Evolutionary conservation across 2,329 filamentous ascomycete genomes (phyloP), one percentile per base, ranked within the genome.

Genomic region (Madurella mycetomatis): DNA sequence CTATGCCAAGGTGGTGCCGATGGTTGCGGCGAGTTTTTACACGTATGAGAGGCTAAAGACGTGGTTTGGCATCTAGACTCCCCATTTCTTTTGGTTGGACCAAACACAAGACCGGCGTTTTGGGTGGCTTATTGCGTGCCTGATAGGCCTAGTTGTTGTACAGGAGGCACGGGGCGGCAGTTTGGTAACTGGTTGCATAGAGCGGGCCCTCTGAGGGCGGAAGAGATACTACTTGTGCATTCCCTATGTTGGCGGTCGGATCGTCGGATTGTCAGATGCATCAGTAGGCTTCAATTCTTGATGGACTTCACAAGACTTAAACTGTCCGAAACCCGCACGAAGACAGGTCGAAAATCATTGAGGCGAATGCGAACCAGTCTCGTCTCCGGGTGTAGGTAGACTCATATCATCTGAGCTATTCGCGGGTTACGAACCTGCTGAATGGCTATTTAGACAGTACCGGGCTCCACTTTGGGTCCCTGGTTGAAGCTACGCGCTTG

Each of bases 1-100:
- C 8, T 99, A 97, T 70, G 82, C 91, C 66, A 99, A 99, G 75
- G 83, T 97, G 49, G 79, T 96, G 58, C 94, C 94, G 3, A 87
- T 99, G 89, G 84, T 75, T 30, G 94, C 94, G 12, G 77, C 82
- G 51, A 79, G 77, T 62, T 86, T 86, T 66, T 86, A 82, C 66
- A 83, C 82, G 15, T 86, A 86, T 64, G 83, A 86, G 69, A 76
- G 83, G 56, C 72, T 79, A 62, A 86, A 86, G 74, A 78, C 73
- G 43, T 72, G 77, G 60, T 72, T 91, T 60, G 84, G 83, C 41
- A 89, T 91, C 65, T 89, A 75, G 66, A 67, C 8, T 40, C 47
- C 25, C 25, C 25, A 7, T 46, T 50, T 40, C 32, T 56, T 47
- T 39, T 53, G 34, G 47, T 47, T 32, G 32, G 25, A 41, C 37